phyloP scores from a whole-genome alignment of 257 asterid species.

The Cynanchum wilfordii region DNA sequence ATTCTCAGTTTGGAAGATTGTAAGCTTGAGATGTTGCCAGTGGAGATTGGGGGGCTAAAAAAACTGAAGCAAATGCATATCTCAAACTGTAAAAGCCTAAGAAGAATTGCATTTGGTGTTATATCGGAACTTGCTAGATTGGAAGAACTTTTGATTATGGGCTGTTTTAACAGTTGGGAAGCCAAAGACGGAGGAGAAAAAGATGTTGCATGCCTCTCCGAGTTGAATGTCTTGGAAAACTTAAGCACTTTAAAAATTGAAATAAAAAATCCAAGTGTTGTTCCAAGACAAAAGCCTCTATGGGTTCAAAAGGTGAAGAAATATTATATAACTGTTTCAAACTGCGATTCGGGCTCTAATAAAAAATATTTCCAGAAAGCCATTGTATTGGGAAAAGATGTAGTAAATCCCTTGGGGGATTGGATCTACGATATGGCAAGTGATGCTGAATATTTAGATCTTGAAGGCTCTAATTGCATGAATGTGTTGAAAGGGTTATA shows the following conservation, averaged over 20 bases:
- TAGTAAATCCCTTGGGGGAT: neutral
- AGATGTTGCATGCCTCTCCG: neutral
- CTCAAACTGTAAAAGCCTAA: neutral
- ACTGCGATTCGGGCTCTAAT: too few relatives aligned
- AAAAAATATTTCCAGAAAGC: too few relatives aligned
- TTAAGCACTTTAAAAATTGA: neutral
- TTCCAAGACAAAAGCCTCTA: neutral
- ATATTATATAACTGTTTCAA: neutral
- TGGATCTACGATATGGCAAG: neutral
- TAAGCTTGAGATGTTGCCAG: neutral
- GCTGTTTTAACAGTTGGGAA: neutral
- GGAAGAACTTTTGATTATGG: constrained; percentile 6
- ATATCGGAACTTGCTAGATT: constrained; percentile 9
- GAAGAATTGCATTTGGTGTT: constrained; percentile 1
- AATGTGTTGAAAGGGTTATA: neutral
- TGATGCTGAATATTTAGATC: neutral
- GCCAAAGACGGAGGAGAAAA: neutral
- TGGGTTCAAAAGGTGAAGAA: neutral
- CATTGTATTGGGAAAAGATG: neutral
- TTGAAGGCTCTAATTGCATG: neutral
- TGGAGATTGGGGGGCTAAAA: constrained; percentile 11
- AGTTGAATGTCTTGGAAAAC: neutral
- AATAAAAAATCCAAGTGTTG: neutral
- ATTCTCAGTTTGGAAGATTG: constrained; percentile 8
- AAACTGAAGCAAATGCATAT: constrained; percentile 10